Evolutionary conservation across 2,329 filamentous ascomycete species (phyloP), one percentile per base, ranked within the genome.

Genomic region (Cytospora paraplurivora): DNA sequence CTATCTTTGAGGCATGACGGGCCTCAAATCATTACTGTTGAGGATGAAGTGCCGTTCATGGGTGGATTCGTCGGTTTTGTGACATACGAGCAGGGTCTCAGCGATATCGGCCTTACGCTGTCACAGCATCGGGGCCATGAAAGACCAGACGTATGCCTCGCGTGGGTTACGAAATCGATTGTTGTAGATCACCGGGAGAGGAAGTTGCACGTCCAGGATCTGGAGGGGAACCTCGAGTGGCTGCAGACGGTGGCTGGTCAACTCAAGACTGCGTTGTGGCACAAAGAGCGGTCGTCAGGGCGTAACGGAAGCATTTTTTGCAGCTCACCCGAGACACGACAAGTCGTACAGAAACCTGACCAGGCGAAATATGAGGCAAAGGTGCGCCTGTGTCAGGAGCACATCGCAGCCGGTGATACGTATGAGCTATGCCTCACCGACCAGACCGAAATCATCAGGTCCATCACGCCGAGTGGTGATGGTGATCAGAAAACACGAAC

Each of bases 401-500:
- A 85, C 66, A 90, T 96, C 67, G 84, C 87, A 3, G 87, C 88
- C 0, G 92, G 92, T 15, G 87, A 93, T 67, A 93, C 91, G 0
- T 96, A 96, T 74, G 92, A 96, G 72, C 82, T 96, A 7, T 96
- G 92, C 69, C 82, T 96, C 8, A 96, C 92, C 0, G 88, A 87
- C 56, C 88, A 92, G 73, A 92, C 90, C 12, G 82, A 80, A 41
- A 84, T 95, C 68, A 82, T 73, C 21, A 64, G 49, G 33, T 55
- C 41, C 7, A 15, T 37, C 3, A 50, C 13, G 41, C n/a, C 49
- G 4, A 15, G 13, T 2, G 37, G 13, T 15, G 33, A 54, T 17
- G 77, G 77, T 2, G 75, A 77, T 0, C 66, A 70, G n/a, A 53
- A 49, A 13, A 19, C 38, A 4, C 37, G 17, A 34, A 12, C 8